phyloP scores from a whole-genome alignment of 352 stramenopile species.

The Elongisporangium senticosum region DNA sequence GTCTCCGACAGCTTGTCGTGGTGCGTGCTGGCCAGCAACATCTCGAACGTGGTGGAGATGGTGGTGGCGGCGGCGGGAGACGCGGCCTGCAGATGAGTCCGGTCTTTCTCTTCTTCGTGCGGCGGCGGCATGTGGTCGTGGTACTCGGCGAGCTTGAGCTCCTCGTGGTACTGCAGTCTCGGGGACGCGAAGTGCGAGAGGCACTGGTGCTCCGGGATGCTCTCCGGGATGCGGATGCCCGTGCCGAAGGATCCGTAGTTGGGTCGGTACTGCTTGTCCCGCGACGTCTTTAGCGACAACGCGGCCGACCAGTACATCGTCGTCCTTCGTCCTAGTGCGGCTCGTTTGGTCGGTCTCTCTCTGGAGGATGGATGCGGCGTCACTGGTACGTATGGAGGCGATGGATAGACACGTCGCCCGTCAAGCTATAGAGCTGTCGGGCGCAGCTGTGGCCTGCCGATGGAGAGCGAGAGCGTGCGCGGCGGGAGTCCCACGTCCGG shows the following conservation, averaged over 20 bases:
- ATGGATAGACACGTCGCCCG: neutral
- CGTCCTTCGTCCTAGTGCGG: conserved; percentile 4
- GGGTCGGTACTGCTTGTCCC: conserved; percentile 17
- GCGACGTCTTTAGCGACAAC: conserved; percentile 50
- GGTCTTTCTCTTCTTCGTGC: neutral
- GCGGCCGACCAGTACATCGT: conserved; percentile 73
- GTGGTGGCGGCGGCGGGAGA: conserved; percentile 11
- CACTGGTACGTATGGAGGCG: neutral
- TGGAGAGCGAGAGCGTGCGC: neutral
- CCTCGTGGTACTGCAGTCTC: conserved; percentile 12
- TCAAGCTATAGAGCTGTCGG: neutral
- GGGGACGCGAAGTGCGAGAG: conserved; percentile 59
- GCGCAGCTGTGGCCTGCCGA: neutral
- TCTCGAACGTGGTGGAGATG: conserved; percentile 8
- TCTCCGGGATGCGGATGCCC: conserved; percentile 62
- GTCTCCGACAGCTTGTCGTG: conserved; percentile 18
- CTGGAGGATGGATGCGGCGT: conserved; percentile 1
- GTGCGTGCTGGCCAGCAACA: conserved; percentile 8
- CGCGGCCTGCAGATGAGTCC: neutral
- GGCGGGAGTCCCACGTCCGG: neutral
- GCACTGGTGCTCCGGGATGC: conserved; percentile 69
- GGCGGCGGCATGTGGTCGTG: conserved; percentile 8
- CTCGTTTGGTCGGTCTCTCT: neutral
- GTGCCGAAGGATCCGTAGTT: conserved; percentile 64
- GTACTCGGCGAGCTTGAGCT: conserved; percentile 15